phyloP scores from a whole-genome alignment of 2,329 filamentous ascomycete species.

The Arthrocladium fulminans region DNA sequence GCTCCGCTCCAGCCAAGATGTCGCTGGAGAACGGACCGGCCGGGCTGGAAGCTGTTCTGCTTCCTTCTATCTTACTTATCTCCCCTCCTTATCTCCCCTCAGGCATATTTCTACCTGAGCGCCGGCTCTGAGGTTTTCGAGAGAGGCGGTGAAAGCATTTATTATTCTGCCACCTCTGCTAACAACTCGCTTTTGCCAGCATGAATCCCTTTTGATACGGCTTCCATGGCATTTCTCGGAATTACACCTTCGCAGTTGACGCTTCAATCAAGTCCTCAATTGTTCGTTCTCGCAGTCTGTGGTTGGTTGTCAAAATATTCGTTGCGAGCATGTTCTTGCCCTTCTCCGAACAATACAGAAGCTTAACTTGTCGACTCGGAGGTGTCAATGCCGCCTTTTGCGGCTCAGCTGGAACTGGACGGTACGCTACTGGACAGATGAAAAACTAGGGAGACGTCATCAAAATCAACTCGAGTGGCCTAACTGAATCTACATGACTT shows the following conservation, averaged over 20 bases:
- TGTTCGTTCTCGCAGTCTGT: conserved; percentile 63
- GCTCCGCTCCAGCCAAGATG: conserved; percentile 27
- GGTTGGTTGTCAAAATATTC: conserved; percentile 59
- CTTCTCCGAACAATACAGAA: conserved; percentile 51
- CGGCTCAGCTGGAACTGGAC: conserved; percentile 49
- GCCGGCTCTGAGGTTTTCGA: conserved; percentile 63
- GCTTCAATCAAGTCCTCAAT: conserved; percentile 58
- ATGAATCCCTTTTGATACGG: conserved; percentile 68
- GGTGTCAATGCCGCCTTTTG: conserved; percentile 47
- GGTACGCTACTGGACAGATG: conserved; percentile 40
- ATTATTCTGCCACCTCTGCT: conserved; percentile 66
- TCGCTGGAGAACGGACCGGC: conserved; percentile 30
- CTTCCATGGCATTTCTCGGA: conserved; percentile 59
- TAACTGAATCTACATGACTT: conserved; percentile 53
- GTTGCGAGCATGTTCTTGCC: conserved; percentile 62
- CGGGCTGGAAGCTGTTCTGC: conserved; percentile 30
- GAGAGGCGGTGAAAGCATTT: conserved; percentile 45
- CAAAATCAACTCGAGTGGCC: conserved; percentile 61
- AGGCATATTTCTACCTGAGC: conserved; percentile 53
- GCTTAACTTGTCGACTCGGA: conserved; percentile 48
- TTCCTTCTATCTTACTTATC: too few species aligned
- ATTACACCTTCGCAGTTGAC: conserved; percentile 57
- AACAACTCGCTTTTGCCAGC: conserved; percentile 77
- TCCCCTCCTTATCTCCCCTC: conserved; percentile 32
- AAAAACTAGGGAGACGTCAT: conserved; percentile 46